A percentile compares a stretch with the other conserved stretches of the same genome.
These are phyloP conservation scores for Beauveria medogensis DNA, from an alignment of 2,329 filamentous ascomycete species.

Conservation along the genomic window DNA sequence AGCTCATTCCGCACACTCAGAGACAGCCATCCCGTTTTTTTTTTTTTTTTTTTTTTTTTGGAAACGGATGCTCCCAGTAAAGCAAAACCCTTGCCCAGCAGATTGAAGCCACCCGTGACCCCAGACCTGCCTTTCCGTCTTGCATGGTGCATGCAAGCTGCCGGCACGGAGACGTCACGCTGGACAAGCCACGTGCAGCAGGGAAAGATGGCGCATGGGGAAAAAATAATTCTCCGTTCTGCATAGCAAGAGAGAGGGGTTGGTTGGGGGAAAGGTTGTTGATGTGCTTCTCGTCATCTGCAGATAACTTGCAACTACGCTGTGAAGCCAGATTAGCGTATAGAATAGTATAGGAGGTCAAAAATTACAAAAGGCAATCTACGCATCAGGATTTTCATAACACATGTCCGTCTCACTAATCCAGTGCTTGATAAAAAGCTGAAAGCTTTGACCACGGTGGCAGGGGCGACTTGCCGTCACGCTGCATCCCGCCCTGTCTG, in stretches of 20 bases:
- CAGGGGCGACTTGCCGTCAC: neutral
- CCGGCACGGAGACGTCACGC: neutral
- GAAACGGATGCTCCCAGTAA: neutral
- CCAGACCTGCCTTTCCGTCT: neutral
- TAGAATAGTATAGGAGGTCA: no score
- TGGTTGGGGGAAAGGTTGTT: neutral
- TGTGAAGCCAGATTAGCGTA: no score
- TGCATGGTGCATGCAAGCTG: conserved; percentile 8
- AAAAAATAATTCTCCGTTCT: neutral
- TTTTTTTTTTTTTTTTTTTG: neutral
- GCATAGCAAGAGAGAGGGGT: neutral
- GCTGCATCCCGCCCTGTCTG: neutral
- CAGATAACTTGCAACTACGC: neutral
- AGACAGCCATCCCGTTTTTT: neutral
- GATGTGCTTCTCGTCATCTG: neutral
- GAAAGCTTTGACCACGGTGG: neutral
- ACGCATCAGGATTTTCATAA: no score
- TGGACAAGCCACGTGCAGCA: neutral
- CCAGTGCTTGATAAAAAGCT: neutral
- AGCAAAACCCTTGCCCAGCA: neutral
- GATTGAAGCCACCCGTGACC: conserved; percentile 3
- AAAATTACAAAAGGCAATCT: no score
- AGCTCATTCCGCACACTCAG: neutral
- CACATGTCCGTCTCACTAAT: no score
- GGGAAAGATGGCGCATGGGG: neutral